phyloP scores from a whole-genome alignment of 2,329 filamentous ascomycete species.

The Knoxdaviesia capensis region DNA sequence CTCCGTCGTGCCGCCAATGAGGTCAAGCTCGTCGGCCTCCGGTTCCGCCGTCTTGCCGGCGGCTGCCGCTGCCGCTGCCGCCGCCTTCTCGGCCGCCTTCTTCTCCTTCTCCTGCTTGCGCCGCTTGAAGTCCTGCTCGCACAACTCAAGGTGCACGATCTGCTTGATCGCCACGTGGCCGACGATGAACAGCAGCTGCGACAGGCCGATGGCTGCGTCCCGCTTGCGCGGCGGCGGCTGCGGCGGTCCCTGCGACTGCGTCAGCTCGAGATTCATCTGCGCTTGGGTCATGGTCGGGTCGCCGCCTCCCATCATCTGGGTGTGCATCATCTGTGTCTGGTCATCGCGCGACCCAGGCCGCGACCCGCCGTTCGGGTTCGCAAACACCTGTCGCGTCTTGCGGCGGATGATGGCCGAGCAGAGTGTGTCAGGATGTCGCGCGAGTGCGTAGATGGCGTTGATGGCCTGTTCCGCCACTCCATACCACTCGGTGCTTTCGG shows the following conservation, averaged over 20 bases:
- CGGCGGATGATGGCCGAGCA: slow-evolving; percentile 79
- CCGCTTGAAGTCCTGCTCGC: slow-evolving; percentile 93
- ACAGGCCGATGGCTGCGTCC: slow-evolving; percentile 56
- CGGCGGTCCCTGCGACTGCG: slow-evolving; percentile 9
- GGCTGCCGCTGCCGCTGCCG: slow-evolving; percentile 18
- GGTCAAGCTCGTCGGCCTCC: slow-evolving; percentile 75
- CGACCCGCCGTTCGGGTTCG: slow-evolving; percentile 14
- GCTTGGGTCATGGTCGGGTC: slow-evolving; percentile 15
- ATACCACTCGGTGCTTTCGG: slow-evolving; percentile 88
- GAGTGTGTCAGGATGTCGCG: slow-evolving; percentile 81
- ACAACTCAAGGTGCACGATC: slow-evolving; percentile 94
- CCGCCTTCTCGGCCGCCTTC: slow-evolving; percentile 23
- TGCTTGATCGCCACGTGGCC: slow-evolving; percentile 97
- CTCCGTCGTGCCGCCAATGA: slow-evolving; percentile 91
- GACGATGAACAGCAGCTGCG: slow-evolving; percentile 84
- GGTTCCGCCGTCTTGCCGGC: slow-evolving; percentile 34
- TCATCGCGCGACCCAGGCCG: slow-evolving; percentile 21
- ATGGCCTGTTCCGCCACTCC: slow-evolving; percentile 93
- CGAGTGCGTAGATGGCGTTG: slow-evolving; percentile 81
- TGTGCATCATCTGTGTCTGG: slow-evolving; percentile 3
- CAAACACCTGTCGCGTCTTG: slow-evolving; percentile 70
- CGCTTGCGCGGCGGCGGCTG: slow-evolving; percentile 24
- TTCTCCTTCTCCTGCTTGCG: slow-evolving; percentile 83
- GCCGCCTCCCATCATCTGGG: slow-evolving; percentile 13
- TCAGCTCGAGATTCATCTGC: slow-evolving; percentile 8